A percentile compares a stretch with the other conserved stretches of the same genome.
These are phyloP conservation scores for Exophiala spinifera DNA, from an alignment of 2,329 filamentous ascomycete species.

Conservation along the genomic window DNA sequence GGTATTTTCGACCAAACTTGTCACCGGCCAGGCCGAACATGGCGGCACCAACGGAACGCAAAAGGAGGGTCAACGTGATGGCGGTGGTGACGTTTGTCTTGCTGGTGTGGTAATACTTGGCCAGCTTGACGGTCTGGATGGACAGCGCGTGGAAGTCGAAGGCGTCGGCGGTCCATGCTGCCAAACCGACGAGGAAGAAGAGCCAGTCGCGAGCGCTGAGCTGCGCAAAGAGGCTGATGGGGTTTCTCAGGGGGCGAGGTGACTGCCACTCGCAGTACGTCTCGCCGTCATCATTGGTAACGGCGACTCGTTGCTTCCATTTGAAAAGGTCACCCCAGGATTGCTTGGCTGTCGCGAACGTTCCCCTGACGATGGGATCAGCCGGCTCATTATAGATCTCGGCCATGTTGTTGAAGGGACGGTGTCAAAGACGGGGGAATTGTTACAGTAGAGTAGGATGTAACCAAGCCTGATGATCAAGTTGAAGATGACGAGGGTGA, in stretches of 20 bases:
- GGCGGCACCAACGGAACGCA: constrained; percentile 72
- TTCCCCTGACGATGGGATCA: constrained; percentile 65
- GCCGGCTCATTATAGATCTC: constrained; percentile 47
- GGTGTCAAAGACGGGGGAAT: no score
- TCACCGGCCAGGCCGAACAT: constrained; percentile 75
- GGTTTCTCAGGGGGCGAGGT: constrained; percentile 65
- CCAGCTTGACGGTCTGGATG: constrained; percentile 72
- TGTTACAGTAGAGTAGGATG: no score
- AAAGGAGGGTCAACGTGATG: constrained; percentile 71
- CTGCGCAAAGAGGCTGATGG: constrained; percentile 64
- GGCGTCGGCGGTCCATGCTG: constrained; percentile 76
- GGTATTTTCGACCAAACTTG: constrained; percentile 77
- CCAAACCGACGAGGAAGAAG: constrained; percentile 71
- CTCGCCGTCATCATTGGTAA: constrained; percentile 64
- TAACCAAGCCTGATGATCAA: no score
- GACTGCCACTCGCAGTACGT: constrained; percentile 65
- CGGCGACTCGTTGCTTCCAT: constrained; percentile 70
- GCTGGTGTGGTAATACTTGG: constrained; percentile 55
- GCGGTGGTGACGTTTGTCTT: constrained; percentile 70
- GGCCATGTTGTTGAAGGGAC: constrained; percentile 3
- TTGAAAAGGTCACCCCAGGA: constrained; percentile 63
- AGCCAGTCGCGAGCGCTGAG: constrained; percentile 67
- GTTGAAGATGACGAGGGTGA: no score
- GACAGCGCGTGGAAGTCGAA: constrained; percentile 81
- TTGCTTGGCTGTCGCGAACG: constrained; percentile 63